Conservation (phyloP, 2,329 filamentous ascomycete genomes). For the Nemania sp. region DNA sequence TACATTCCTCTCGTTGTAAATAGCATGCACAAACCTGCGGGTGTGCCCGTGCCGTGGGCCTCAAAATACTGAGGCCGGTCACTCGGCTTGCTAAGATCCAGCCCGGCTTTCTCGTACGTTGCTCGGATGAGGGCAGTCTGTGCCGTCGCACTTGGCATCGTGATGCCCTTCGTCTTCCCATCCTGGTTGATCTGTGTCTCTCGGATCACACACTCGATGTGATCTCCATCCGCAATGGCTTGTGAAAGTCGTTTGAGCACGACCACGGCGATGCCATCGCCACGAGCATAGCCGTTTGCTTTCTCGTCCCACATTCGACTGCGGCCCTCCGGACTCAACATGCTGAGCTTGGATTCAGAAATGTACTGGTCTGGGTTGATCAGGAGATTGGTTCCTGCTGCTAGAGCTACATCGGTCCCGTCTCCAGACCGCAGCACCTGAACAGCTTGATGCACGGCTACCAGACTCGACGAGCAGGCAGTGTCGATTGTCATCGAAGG, state of each 20-base stretch:
- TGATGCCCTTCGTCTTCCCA: conserved; percentile 27
- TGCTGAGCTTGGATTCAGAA: conserved; percentile 18
- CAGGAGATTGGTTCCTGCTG: conserved; percentile 17
- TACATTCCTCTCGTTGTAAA: too few species aligned
- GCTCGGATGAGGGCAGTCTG: conserved; percentile 30
- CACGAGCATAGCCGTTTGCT: conserved; percentile 56
- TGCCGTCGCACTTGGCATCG: conserved; percentile 24
- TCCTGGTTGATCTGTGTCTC: conserved; percentile 35
- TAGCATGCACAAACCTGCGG: too few species aligned
- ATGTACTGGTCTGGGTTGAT: conserved; percentile 29
- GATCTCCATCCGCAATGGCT: conserved; percentile 40
- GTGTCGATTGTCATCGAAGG: not conserved
- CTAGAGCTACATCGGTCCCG: not conserved
- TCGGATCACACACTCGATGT: conserved; percentile 41
- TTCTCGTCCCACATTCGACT: conserved; percentile 46
- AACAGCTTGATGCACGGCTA: not conserved
- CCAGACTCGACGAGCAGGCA: not conserved
- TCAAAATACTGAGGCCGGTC: conserved; percentile 30
- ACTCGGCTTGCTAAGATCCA: conserved; percentile 11
- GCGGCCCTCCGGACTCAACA: conserved; percentile 36
- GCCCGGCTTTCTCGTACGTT: conserved; percentile 22
- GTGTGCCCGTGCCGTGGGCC: conserved; percentile 33
- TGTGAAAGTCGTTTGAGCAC: conserved; percentile 39
- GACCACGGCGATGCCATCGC: conserved; percentile 47
- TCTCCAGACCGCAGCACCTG: not conserved